Evolutionary conservation across 1,284 basidiomycete genomes (phyloP), one percentile per base, ranked within the genome.

Genomic region (Anthracocystis walkeri): DNA sequence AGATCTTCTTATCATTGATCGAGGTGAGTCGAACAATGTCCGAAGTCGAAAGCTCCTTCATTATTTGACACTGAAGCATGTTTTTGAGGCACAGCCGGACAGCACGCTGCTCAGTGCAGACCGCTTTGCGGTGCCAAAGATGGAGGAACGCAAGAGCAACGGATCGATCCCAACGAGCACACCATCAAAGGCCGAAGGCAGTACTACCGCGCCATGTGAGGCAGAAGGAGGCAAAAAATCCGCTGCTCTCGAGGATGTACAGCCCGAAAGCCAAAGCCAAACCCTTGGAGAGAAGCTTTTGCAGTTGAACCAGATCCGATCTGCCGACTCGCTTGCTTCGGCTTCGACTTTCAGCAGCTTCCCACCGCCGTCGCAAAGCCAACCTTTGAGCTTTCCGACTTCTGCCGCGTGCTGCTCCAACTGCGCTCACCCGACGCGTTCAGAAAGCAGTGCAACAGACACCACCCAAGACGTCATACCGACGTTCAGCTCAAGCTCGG

Each of bases 1-100:
- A 49, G 6, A 16, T 18, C n/a, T 75, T 75, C 27, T 18, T 75
- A 31, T 50, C 49, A 16, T 11, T 69, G 46, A 69, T 75, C n/a
- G 55, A 61, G 53, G 70, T 67, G 25, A 63, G 62, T 61, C 5
- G 29, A 20, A 7, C 16, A 20, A 35, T 14, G 12, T 40, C 14
- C 12, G n/a, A 11, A 50, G 4, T 2, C 20, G 46, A 38, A 14
- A n/a, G n/a, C n/a, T 16, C 12, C 12, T 38, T 38, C 14, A 16
- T 20, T n/a, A n/a, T n/a, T n/a, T 41, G 12, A 45, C 23, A 7
- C 31, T 20, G 27, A 11, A 31, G 7, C 16, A 4, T 21, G 48
- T 14, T 49, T n/a, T 7, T 10, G 48, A n/a, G 12, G 2, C 12
- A 20, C 18, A 49, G 35, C 35, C 58, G 20, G 31, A 60, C 41